Conservation (phyloP, 805 yeast genomes). For the Yarrowia sp. region DNA sequence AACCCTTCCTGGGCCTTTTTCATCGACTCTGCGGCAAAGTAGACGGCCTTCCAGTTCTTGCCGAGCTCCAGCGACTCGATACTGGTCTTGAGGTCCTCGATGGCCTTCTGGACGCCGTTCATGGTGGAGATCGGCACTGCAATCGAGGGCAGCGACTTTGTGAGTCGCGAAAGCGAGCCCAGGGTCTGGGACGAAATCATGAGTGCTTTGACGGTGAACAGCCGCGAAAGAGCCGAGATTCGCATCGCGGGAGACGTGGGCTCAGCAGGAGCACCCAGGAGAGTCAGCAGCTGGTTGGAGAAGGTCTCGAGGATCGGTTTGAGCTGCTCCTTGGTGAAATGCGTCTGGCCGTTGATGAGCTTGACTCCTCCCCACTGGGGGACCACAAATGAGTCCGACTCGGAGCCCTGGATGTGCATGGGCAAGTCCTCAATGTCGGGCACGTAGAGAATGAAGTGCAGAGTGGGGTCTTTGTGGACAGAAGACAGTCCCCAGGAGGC, state of each 20-base stretch:
- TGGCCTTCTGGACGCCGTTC: conserved; percentile 60
- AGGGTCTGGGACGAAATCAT: conserved; percentile 71
- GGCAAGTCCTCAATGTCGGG: conserved; percentile 61
- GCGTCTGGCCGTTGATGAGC: conserved; percentile 55
- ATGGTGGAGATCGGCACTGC: conserved; percentile 81
- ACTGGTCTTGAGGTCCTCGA: conserved; percentile 55
- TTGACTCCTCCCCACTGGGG: conserved; percentile 92
- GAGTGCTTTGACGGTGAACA: conserved; percentile 64
- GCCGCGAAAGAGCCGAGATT: conserved; percentile 69
- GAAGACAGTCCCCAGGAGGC: conserved; percentile 81
- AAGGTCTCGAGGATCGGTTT: conserved; percentile 69
- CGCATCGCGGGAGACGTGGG: conserved; percentile 68
- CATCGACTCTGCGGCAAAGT: conserved; percentile 60
- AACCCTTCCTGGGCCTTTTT: conserved; percentile 75
- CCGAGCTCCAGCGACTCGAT: conserved; percentile 48
- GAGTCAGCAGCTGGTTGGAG: conserved; percentile 73
- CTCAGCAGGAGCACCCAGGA: conserved; percentile 69
- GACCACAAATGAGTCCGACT: conserved; percentile 68
- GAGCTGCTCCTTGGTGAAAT: conserved; percentile 54
- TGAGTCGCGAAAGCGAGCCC: conserved; percentile 71
- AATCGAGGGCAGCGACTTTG: conserved; percentile 73
- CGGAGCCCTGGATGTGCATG: conserved; percentile 50
- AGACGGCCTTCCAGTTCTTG: conserved; percentile 53
- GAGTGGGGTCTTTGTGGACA: conserved; percentile 65
- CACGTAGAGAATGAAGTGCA: conserved; percentile 74